Evolutionary conservation across 148 eudicot species (phyloP).

Genomic region (Chenopodium suecicum): DNA sequence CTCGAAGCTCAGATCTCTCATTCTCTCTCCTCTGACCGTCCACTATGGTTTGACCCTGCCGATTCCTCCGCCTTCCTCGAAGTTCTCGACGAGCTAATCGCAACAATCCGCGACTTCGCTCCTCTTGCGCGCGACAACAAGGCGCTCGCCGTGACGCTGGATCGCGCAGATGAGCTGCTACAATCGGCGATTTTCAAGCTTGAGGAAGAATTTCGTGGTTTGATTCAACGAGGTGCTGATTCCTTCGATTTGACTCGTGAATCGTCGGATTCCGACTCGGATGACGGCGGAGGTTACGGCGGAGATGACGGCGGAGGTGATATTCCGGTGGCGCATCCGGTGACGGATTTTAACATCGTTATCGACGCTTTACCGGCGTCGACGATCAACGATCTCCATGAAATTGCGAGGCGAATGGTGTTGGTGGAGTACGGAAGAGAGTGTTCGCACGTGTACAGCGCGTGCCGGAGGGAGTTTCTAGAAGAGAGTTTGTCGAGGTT

Average conservation of each 20-base stretch:
- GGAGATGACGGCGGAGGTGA: constrained; percentile 36
- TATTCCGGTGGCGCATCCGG: constrained; percentile 77
- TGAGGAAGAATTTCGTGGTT: constrained; percentile 64
- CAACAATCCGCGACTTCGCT: constrained; percentile 45
- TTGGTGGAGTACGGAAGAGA: constrained; percentile 61
- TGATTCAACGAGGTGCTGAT: constrained; percentile 52
- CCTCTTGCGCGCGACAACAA: constrained; percentile 49
- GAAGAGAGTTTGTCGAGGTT: constrained; percentile 84
- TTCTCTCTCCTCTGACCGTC: constrained; percentile 47
- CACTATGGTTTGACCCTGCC: constrained; percentile 61
- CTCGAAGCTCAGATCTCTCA: constrained; percentile 59
- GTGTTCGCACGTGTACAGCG: constrained; percentile 77
- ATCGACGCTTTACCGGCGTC: constrained; percentile 79
- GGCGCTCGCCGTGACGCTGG: constrained; percentile 36
- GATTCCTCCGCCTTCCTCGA: constrained; percentile 61
- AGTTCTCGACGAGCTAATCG: constrained; percentile 55
- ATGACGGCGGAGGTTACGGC: constrained; percentile 5
- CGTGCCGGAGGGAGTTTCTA: constrained; percentile 61
- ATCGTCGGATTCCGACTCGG: constrained; percentile 29
- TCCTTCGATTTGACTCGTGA: constrained; percentile 42
- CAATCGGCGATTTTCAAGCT: constrained; percentile 66
- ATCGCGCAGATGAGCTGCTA: constrained; percentile 71
- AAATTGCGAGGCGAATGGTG: constrained; percentile 78
- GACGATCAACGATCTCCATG: constrained; percentile 63
- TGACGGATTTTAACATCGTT: constrained; percentile 54